Evolutionary conservation across 108 stramenopile genomes (phyloP).

Genomic region (Pseudonitzschia delicatissima): DNA sequence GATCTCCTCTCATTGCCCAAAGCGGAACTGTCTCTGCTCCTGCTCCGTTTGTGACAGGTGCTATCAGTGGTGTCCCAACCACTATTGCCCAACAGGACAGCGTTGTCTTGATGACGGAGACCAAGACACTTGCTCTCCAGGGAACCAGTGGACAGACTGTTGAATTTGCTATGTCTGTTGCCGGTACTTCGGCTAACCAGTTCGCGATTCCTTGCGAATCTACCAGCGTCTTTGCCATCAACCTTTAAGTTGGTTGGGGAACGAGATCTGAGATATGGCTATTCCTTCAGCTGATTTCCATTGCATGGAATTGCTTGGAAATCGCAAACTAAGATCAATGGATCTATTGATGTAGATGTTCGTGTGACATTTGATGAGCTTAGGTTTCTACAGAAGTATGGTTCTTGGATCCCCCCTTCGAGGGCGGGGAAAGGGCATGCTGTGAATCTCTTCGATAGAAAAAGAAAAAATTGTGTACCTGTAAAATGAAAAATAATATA

Average conservation of each 20-base stretch:
- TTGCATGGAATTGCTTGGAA: neutral
- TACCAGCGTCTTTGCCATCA: neutral
- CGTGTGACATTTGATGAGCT: neutral
- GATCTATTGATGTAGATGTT: constrained; percentile 1
- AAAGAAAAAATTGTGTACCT: no score
- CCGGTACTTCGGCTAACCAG: neutral
- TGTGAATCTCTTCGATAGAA: no score
- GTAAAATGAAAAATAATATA: no score
- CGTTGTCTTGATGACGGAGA: neutral
- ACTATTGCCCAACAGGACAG: neutral
- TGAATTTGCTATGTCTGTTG: neutral
- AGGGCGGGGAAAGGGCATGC: no score
- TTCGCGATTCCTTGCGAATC: neutral
- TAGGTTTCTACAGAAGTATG: no score
- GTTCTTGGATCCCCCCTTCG: no score
- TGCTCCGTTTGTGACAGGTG: neutral
- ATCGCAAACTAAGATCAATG: constrained; percentile 10
- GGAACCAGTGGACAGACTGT: neutral
- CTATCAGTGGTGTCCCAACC: neutral
- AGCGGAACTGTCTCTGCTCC: neutral
- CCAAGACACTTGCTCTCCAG: neutral
- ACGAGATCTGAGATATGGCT: no score
- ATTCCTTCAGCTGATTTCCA: neutral
- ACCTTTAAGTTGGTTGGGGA: neutral
- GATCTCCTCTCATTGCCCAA: neutral